These are phyloP conservation scores for Huntiella decipiens DNA, from an alignment of 2,329 filamentous ascomycete genomes.

Conservation along the genomic window DNA sequence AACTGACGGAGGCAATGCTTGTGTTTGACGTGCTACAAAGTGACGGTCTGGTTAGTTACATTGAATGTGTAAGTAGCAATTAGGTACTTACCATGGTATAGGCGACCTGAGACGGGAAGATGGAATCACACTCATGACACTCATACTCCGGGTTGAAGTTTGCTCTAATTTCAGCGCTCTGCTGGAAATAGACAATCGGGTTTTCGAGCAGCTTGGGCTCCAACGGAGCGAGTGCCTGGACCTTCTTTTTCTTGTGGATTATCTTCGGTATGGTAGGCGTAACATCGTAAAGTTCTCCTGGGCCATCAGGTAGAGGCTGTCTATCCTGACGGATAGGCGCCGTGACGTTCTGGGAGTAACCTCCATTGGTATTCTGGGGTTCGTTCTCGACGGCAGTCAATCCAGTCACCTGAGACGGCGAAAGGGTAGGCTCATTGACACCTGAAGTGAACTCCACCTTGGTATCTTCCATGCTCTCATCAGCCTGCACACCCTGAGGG, in stretches of 20 bases:
- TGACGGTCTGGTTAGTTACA: conserved; percentile 9
- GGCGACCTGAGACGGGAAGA: conserved; percentile 10
- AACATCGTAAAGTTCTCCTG: not conserved
- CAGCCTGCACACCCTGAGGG: conserved; percentile 16
- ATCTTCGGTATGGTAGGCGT: not conserved
- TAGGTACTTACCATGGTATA: conserved; percentile 11
- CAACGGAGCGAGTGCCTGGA: too few relatives aligned
- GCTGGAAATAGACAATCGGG: not conserved
- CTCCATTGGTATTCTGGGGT: not conserved
- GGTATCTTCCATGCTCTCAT: conserved; percentile 4
- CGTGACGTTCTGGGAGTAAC: too few relatives aligned
- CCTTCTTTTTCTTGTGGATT: too few relatives aligned
- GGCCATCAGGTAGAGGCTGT: too few relatives aligned
- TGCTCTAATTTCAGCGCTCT: not conserved
- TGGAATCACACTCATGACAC: conserved; percentile 12
- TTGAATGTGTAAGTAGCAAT: not conserved
- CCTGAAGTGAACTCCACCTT: conserved; percentile 17
- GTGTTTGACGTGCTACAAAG: conserved; percentile 19
- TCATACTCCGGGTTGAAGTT: not conserved
- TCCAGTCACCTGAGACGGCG: too few relatives aligned
- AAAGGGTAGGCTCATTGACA: too few relatives aligned
- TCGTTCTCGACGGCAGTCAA: not conserved
- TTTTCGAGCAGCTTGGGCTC: not conserved
- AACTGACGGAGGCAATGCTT: conserved; percentile 17
- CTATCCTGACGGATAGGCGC: too few relatives aligned